Base-by-base conservation (phyloP, 805 yeast species). In the Wickerhamiella hasegawae region DNA sequence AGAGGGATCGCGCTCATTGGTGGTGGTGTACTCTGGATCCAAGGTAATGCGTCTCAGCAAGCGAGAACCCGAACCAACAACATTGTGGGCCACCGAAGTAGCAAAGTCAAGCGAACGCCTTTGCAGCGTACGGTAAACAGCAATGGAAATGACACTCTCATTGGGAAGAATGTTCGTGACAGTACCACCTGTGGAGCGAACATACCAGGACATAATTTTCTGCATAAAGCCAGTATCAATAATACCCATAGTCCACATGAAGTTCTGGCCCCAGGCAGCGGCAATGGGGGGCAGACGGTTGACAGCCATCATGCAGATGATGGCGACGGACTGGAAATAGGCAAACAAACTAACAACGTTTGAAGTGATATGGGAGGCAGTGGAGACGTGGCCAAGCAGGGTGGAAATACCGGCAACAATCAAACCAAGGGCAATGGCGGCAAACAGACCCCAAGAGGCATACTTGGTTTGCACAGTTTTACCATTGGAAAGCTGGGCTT, bases 201-300 rank as follows among this genome's bases (percentile, higher is more conserved):
- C 46, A 28, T 49, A 49, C 53, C 53, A 49, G 19, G 42, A 32
- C 34, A 45, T 19, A 14, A 53, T 51, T 4, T 36, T 34, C 55
- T 85, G 95, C 71, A 87, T 77, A 49, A 84, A 81, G 11, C 59
- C 56, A 5, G 74, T 71, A 36, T 69, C 68, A 47, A 90, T 80
- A 44, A 87, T 76, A 32, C 98, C 98, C 70, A 87, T 70, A 1
- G 96, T 75, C 97, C 97, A 87, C 57, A 73, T 75, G 64, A 90
- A 90, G 61, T 87, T 90, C 58, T 87, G 94, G 22, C 92, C 75
- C 98, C 98, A 87, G 2, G 97, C 85, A 3, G 94, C 83, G 4
- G 96, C 97, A 46, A 90, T 85, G 2, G 98, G 98, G 2, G 98
- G 98, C 16, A 83, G 80, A 41, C 71, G 64, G 16, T 82, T 70